Conservation (phyloP, 208 protist genomes). For the Acanthamoeba healyi region DNA sequence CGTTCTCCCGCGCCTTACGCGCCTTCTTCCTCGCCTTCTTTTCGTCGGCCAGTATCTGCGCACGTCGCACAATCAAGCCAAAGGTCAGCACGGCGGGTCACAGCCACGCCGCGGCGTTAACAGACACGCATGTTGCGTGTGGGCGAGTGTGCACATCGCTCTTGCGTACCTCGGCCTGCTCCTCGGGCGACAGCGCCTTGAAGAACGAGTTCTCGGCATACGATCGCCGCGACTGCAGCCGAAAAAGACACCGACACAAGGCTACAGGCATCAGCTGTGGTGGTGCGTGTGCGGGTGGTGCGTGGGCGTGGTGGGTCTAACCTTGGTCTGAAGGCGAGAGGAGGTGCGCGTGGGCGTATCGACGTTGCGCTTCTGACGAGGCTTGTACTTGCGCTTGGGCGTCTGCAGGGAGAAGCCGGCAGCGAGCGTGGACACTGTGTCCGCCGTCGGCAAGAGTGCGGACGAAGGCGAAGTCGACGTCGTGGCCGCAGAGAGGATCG, state of each 20-base stretch:
- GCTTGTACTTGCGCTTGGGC: constrained; percentile 63
- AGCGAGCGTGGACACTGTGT: neutral
- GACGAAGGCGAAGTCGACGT: neutral
- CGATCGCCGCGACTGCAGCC: neutral
- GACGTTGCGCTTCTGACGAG: constrained; percentile 12
- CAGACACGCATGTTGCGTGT: no score
- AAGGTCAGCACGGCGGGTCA: no score
- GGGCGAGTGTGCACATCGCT: no score
- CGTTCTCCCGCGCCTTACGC: neutral
- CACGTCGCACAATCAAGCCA: no score
- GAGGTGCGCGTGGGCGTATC: constrained; percentile 38
- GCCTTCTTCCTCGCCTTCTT: constrained; percentile 36
- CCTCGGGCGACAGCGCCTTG: neutral
- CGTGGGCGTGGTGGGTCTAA: neutral
- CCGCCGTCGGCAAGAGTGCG: neutral
- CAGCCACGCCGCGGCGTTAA: no score
- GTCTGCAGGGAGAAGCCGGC: neutral
- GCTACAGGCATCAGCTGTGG: neutral
- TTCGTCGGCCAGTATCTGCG: neutral
- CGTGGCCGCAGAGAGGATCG: neutral
- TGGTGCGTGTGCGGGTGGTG: neutral
- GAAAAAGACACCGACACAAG: neutral
- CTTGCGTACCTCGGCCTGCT: constrained; percentile 12
- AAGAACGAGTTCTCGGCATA: constrained; percentile 64
- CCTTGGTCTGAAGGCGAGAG: constrained; percentile 49